Evolutionary conservation across 257 asterid genomes (phyloP), one percentile per base, ranked within the genome.

Genomic region (Haberlea rhodopensis): DNA sequence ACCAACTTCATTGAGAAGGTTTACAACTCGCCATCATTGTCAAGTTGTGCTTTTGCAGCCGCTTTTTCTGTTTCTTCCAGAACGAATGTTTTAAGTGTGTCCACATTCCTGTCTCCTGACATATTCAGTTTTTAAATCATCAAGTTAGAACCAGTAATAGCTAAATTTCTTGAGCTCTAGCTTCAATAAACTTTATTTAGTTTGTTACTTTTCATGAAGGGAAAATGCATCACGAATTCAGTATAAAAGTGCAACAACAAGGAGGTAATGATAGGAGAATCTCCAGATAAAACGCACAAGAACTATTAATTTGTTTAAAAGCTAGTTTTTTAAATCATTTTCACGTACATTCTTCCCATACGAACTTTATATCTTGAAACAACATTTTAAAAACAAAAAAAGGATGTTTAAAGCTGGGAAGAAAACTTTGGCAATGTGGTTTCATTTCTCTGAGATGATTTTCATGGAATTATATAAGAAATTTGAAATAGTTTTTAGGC

Each of bases 61-160:
- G 91, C 97, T 55, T 85, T 83, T 63, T 79, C 88, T 66, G 81
- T 81, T 80, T 89, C 97, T 84, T 82, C 83, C 19, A 87, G 61
- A 57, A 78, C 97, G 71, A 87, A 85, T 56, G 57, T 7, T 76
- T 80, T 89, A 46, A 89, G 88, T 13, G 81, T 83, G 66, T 82
- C 95, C 55, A 87, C 85, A 56, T 80, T 67, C 72, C 94, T 87
- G 5, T 79, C 68, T 27, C 95, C 95, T 89, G 80, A 22, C 11
- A 55, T 37, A 49, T 60, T 46, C 66, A 68, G 43, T 75, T 60
- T 57, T 10, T 26, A 4, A 6, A 18, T n/a, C n/a, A 8, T 18
- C 34, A 63, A 43, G 22, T 4, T 27, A 25, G 57, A 22, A n/a
- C 26, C 21, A 37, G 16, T 53, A 20, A 27, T 2, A 13, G 54